A percentile compares a stretch with the other conserved stretches of the same genome.
phyloP scores from a whole-genome alignment of 805 yeast species.

The Metschnikowia amazonensis region DNA sequence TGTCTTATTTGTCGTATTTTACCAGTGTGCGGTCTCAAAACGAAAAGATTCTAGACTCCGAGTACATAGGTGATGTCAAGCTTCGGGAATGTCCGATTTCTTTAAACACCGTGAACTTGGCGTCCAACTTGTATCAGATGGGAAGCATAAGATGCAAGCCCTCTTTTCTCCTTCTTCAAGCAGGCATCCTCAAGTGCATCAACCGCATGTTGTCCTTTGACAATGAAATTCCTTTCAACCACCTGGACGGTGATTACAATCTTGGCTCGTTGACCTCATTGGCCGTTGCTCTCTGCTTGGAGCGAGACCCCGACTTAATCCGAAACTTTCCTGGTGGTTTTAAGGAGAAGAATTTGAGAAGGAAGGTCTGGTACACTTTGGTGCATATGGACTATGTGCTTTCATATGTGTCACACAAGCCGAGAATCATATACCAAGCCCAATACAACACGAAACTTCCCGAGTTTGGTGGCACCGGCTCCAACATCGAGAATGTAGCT shows the following conservation, averaged over 20 bases:
- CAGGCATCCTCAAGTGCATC: slow-evolving; percentile 15
- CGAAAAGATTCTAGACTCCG: slow-evolving; percentile 8
- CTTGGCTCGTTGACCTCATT: slow-evolving; percentile 10
- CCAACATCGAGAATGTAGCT: slow-evolving; percentile 11
- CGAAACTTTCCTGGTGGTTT: slow-evolving; percentile 9
- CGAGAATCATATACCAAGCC: slow-evolving; percentile 6
- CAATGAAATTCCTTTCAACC: slow-evolving; percentile 12
- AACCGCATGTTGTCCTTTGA: slow-evolving; percentile 16
- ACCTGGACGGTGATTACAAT: slow-evolving; percentile 9
- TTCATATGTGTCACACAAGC: slow-evolving; percentile 13
- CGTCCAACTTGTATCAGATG: slow-evolving; percentile 13
- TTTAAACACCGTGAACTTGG: slow-evolving; percentile 15
- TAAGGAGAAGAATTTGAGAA: slow-evolving; percentile 11
- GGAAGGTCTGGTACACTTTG: slow-evolving; percentile 18
- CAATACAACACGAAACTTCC: slow-evolving; percentile 14
- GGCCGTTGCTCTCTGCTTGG: slow-evolving; percentile 14
- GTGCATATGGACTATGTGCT: slow-evolving; percentile 13
- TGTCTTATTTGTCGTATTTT: slow-evolving; percentile 18
- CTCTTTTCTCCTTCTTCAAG: slow-evolving; percentile 19
- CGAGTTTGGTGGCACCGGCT: slow-evolving; percentile 4
- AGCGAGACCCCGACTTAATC: slow-evolving; percentile 16
- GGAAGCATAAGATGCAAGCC: slow-evolving; percentile 12
- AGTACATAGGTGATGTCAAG: slow-evolving; percentile 6
- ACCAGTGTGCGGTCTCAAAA: slow-evolving; percentile 13
- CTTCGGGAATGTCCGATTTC: slow-evolving; percentile 16